Conservation (phyloP, 257 asterid genomes). For the Eustoma russellianum region DNA sequence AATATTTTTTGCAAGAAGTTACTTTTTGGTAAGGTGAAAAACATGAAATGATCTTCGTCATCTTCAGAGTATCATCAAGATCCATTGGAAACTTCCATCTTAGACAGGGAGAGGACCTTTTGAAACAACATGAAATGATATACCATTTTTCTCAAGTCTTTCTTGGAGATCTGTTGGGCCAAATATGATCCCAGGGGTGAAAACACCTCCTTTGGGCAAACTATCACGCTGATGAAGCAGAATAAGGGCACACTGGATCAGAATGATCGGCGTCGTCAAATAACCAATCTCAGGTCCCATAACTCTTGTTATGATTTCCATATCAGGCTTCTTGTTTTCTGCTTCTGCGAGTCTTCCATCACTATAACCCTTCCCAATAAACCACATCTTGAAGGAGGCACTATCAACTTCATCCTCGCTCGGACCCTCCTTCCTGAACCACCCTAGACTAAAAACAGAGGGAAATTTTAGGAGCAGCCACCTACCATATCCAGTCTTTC, state of each 20-base stretch:
- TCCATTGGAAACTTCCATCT: not conserved
- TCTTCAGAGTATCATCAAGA: too few species aligned
- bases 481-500: conserved; percentile 41
- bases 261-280: conserved; percentile 63
- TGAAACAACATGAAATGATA: conserved; percentile 69
- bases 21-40: too few species aligned
- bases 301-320: conserved; percentile 74
- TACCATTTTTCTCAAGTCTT: conserved; percentile 65
- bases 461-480: conserved; percentile 65
- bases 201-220: conserved; percentile 82
- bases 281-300: conserved; percentile 95
- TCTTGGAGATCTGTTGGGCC: conserved; percentile 68
- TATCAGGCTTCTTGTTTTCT: conserved; percentile 47
- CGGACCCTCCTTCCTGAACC: conserved; percentile 69
- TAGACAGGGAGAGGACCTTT: conserved; percentile 25
- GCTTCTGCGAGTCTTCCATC: conserved; percentile 29
- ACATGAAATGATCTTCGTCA: too few species aligned
- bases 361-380: conserved; percentile 66
- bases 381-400: conserved; percentile 89
- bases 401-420: conserved; percentile 72
- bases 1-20: too few species aligned
- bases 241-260: conserved; percentile 69
- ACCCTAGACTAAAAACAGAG: conserved; percentile 55
- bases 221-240: conserved; percentile 40
- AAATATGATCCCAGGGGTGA: conserved; percentile 79